Evolutionary conservation across 169 alveolate species (phyloP).

Genomic region (Plasmodium relictum): DNA sequence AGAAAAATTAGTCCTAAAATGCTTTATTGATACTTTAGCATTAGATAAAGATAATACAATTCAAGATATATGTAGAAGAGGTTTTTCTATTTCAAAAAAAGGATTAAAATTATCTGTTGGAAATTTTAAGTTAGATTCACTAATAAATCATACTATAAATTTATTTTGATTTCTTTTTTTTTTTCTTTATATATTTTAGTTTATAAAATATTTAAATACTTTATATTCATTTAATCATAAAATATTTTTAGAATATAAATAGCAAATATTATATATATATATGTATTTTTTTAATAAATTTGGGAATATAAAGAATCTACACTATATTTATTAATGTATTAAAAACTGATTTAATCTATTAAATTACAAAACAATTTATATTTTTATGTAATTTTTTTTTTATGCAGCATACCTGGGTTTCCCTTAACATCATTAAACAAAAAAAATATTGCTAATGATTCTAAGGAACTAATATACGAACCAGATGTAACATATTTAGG

Average conservation of each 20-base stretch:
- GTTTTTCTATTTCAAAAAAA: slow-evolving; percentile 86
- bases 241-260: too few species aligned
- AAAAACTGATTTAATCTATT: too few species aligned
- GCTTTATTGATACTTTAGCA: slow-evolving; percentile 88
- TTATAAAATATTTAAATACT: too few species aligned
- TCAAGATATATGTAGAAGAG: slow-evolving; percentile 91
- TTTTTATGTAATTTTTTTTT: background rate
- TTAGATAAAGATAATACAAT: slow-evolving; percentile 89
- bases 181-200: too few species aligned
- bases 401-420: slow-evolving; percentile 59
- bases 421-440: slow-evolving; percentile 68
- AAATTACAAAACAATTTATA: background rate
- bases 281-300: too few species aligned
- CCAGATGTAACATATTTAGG: slow-evolving; percentile 53
- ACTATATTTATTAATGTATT: too few species aligned
- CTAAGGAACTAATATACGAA: slow-evolving; percentile 70
- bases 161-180: too few species aligned
- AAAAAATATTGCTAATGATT: slow-evolving; percentile 12
- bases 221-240: too few species aligned
- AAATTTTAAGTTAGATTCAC: slow-evolving; percentile 84
- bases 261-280: too few species aligned
- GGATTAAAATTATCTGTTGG: slow-evolving; percentile 92
- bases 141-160: background rate
- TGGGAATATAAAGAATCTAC: too few species aligned
- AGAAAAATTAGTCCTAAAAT: slow-evolving; percentile 86